Base-by-base conservation (phyloP, 495 filamentous ascomycete species). In the Achaetomiella virescens region DNA sequence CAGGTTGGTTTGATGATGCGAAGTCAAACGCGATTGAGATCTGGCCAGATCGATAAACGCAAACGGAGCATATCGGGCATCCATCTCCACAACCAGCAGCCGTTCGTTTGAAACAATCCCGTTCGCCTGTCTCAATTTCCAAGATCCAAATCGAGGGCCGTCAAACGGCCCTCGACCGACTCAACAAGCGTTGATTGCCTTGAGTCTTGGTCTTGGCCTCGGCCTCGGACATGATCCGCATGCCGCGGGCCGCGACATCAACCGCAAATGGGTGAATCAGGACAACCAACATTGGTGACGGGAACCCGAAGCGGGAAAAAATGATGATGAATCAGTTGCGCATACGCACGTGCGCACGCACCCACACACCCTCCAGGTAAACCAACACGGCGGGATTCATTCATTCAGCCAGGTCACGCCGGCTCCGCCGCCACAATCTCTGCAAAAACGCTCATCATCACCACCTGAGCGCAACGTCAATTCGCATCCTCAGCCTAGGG, bases 261-360 rank as follows among this genome's bases (percentile, higher is more conserved):
- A 29, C 46, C 9, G 27, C 5, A 31, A 31, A 31, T 31, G 27
- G 38, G 3, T 9, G 12, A 41, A n/a, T 17, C 43, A 25, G 15
- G 5, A 47, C 24, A 31, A 52, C 37, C 27, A 4, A 31, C 4
- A 31, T 5, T 31, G 5, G 27, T 31, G 27, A 31, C 27, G 35
- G 25, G 15, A 25, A n/a, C 33, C 10, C 17, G 47, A 33, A 38
- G 20, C 45, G 47, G n/a, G 33, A 49, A 51, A 51, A 38, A 40
- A 29, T 8, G 48, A 51, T 51, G 48, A 51, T 38, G 48, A 51
- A 51, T 51, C 48, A 40, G 21, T 40, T 51, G 36, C 48, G 48
- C 48, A 43, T 14, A 22, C 37, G n/a, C 22, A 42, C 49, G 27
- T 25, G 29, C 24, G 24, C 48, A 42, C 14, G 15, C 31, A 18